phyloP scores from a whole-genome alignment of 176 grass and related monocot genomes.

The Phoenix dactylifera region DNA sequence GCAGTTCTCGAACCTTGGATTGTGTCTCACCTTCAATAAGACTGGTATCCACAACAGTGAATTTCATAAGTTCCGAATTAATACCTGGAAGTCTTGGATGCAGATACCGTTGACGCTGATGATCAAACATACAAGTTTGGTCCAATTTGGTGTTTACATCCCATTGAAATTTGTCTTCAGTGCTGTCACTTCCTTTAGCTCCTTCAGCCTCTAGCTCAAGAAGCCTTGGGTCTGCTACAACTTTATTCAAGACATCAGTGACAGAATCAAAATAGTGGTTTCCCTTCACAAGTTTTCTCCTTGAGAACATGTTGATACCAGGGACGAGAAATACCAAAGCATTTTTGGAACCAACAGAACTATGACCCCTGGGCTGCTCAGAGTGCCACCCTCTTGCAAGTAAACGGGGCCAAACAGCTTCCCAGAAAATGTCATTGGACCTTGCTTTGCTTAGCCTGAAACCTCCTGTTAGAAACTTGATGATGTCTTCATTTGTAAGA shows the following conservation, averaged over 20 bases:
- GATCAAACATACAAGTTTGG: conserved; percentile 30
- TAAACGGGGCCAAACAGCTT: conserved; percentile 92
- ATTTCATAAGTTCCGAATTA: conserved; percentile 52
- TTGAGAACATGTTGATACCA: conserved; percentile 76
- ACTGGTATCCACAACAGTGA: conserved; percentile 89
- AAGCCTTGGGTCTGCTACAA: conserved; percentile 50
- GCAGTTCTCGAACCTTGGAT: conserved; percentile 55
- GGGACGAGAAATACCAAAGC: conserved; percentile 60
- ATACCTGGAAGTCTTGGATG: conserved; percentile 14
- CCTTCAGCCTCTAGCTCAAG: conserved; percentile 56
- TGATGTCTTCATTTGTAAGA: conserved; percentile 66
- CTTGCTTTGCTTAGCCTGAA: conserved; percentile 85
- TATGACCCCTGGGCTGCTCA: conserved; percentile 70
- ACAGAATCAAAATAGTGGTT: conserved; percentile 91
- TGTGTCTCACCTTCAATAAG: conserved; percentile 51
- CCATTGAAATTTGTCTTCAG: conserved; percentile 21
- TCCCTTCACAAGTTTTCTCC: conserved; percentile 58
- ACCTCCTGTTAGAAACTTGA: conserved; percentile 92
- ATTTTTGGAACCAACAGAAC: conserved; percentile 38
- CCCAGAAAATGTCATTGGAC: conserved; percentile 96
- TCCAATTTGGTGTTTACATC: conserved; percentile 19
- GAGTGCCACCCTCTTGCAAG: conserved; percentile 93
- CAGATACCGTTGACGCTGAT: conserved; percentile 13
- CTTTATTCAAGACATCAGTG: conserved; percentile 74
- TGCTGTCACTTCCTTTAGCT: conserved; percentile 15